phyloP scores from a whole-genome alignment of 768 basidiomycete genomes.

The Rhodotorula toruloides region DNA sequence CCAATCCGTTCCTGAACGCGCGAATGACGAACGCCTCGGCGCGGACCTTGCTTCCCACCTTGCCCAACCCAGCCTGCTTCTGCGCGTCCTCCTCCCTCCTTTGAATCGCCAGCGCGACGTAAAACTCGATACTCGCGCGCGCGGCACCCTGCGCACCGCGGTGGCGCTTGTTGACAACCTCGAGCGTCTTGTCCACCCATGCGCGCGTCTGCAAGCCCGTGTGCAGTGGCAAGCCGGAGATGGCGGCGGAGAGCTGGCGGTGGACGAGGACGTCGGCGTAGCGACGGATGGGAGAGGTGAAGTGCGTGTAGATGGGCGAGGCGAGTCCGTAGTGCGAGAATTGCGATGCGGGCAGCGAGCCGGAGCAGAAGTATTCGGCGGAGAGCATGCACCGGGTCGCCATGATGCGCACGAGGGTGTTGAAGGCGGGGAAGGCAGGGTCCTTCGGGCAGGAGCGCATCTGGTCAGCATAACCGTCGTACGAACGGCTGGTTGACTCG shows the following conservation, averaged over 20 bases:
- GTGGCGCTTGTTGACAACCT: slow-evolving; percentile 83
- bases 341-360: slow-evolving; percentile 82
- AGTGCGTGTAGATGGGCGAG: slow-evolving; percentile 93
- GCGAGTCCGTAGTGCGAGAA: slow-evolving; percentile 99
- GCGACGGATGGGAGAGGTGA: slow-evolving; percentile 92
- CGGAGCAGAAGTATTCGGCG: slow-evolving; percentile 96
- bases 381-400: slow-evolving; percentile 97
- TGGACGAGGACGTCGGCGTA: slow-evolving; percentile 95
- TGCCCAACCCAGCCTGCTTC: slow-evolving; percentile 40
- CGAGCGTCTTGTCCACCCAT: slow-evolving; percentile 78
- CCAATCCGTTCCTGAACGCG: slow-evolving; percentile 86
- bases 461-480: not conserved
- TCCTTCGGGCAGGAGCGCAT: slow-evolving; percentile 57
- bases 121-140: slow-evolving; percentile 93
- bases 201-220: slow-evolving; percentile 78
- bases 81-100: slow-evolving; percentile 46
- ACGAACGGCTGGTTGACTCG: not conserved
- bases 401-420: slow-evolving; percentile 97
- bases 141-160: slow-evolving; percentile 97
- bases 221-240: slow-evolving; percentile 75
- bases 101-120: slow-evolving; percentile 78
- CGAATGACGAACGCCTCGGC: slow-evolving; percentile 92
- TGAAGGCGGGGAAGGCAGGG: slow-evolving; percentile 77
- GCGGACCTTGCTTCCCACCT: slow-evolving; percentile 49
- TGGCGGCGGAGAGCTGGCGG: slow-evolving; percentile 85